A percentile compares a stretch with the other conserved stretches of the same genome.
Evolutionary conservation across 306 rosid genomes (phyloP).

Genomic region (Phaseolus lunatus): DNA sequence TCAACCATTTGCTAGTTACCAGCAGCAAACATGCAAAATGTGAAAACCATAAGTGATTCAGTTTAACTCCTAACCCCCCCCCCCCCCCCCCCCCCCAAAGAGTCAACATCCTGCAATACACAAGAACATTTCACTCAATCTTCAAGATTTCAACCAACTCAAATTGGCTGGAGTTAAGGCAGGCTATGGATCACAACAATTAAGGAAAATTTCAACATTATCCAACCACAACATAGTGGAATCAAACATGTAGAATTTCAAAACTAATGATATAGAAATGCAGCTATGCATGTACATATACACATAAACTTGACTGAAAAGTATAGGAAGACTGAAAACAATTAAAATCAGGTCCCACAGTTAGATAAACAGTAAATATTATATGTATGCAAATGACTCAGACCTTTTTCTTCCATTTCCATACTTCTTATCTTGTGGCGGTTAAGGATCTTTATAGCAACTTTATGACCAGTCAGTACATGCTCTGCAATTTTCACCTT

Average conservation of each 20-base stretch:
- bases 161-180: neutral
- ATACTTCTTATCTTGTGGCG: conserved; percentile 75
- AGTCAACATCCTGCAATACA: neutral
- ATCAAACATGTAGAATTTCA: conserved; percentile 25
- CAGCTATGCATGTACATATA: neutral
- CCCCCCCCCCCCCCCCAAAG: neutral
- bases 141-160: neutral
- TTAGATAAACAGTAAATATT: conserved; percentile 25
- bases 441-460: conserved; percentile 96
- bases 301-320: conserved; percentile 23
- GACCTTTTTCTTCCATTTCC: conserved; percentile 98
- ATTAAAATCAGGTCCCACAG: conserved; percentile 7
- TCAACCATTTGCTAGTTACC: neutral
- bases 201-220: neutral
- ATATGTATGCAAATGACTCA: conserved; percentile 23
- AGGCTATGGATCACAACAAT: neutral
- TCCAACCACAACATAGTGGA: conserved; percentile 7
- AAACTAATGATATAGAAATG: conserved; percentile 16
- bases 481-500: conserved; percentile 95
- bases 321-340: conserved; percentile 13
- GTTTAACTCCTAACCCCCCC: neutral
- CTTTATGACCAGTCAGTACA: conserved; percentile 83
- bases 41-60: neutral
- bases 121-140: neutral
- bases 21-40: conserved; percentile 11